Base-by-base conservation (phyloP, 371 early-diverging fungal species). In the Rhizopus arrhizus region DNA sequence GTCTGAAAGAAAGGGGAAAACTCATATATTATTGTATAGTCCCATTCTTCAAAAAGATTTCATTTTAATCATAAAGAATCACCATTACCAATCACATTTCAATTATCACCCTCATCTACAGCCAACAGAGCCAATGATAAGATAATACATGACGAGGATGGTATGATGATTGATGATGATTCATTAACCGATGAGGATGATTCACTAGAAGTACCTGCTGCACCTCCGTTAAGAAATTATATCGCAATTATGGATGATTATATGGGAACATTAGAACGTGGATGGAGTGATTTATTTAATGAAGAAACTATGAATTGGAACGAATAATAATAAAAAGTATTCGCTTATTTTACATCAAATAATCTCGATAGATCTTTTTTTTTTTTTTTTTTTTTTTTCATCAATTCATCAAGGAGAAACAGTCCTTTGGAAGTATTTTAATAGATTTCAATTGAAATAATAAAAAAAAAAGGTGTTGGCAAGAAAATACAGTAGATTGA, bases 141-240 rank as follows among this genome's bases (percentile, higher is more conserved):
- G 34, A 31, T 28, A 48, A 10, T 9, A 33, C 46, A 22, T 4
- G 34, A 38, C 7, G 58, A 49, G 11, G 58, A 58, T 32, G 50
- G 22, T 35, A 58, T 58, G 58, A 53, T 53, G 40, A 34, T 53
- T 2, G 58, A 58, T 12, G 32, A 58, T 40, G 58, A 58, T 16
- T 50, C 36, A 16, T n/a, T 36, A 31, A 58, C 59, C 31, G 58
- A 58, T 36, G 58, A 58, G 16, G 58, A 58, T 38, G 58, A 58
- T 32, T 58, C 47, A 50, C 50, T 49, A 32, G 49, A 58, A 8
- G 40, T 48, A 15, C 58, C 58, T 0, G 38, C 53, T 40, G 38
- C 16, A 29, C 41, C 40, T 13, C 41, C 59, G 12, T 34, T 47
- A 29, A 55, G 29, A n/a, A 40, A 38, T 32, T 29, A 50, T 29